A percentile compares a stretch with the other conserved stretches of the same genome.
phyloP scores from a whole-genome alignment of 768 basidiomycete species.

The Tulasnella sp. region DNA sequence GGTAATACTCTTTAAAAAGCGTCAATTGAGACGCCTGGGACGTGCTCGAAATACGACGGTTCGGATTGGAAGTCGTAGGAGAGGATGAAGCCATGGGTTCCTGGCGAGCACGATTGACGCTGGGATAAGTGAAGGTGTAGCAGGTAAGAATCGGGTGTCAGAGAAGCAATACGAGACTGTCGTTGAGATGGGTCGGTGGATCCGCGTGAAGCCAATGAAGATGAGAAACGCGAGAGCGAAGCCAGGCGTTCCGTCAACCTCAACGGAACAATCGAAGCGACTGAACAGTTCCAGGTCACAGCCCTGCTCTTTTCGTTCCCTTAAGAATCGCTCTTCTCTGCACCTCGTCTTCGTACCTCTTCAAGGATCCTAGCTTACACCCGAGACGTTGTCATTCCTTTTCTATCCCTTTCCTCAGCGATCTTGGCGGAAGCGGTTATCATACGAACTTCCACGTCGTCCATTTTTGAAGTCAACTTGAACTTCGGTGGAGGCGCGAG shows the following conservation, averaged over 20 bases:
- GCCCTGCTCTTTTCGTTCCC: too few species aligned
- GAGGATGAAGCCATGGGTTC: background rate
- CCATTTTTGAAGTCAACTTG: background rate
- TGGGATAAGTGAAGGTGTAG: slow-evolving; percentile 18
- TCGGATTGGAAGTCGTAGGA: background rate
- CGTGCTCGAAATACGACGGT: background rate
- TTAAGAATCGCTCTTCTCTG: background rate
- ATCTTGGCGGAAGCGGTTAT: background rate
- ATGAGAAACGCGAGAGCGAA: background rate
- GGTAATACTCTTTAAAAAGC: too few species aligned
- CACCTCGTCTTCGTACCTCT: slow-evolving; percentile 12
- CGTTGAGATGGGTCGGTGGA: background rate
- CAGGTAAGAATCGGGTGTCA: background rate
- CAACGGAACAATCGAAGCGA: background rate
- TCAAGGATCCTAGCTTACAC: slow-evolving; percentile 11
- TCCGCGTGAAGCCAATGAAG: background rate
- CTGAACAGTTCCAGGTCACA: background rate
- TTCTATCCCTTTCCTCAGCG: background rate
- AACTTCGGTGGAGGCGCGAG: slow-evolving; percentile 8
- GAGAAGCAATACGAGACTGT: background rate
- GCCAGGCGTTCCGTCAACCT: background rate
- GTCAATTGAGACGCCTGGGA: too few species aligned
- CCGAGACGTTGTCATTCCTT: background rate
- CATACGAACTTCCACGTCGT: background rate
- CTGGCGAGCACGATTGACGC: background rate